A percentile compares a stretch with the other conserved stretches of the same genome.
Evolutionary conservation across 176 grass and related monocot genomes (phyloP).

Genomic region (Lolium perenne): DNA sequence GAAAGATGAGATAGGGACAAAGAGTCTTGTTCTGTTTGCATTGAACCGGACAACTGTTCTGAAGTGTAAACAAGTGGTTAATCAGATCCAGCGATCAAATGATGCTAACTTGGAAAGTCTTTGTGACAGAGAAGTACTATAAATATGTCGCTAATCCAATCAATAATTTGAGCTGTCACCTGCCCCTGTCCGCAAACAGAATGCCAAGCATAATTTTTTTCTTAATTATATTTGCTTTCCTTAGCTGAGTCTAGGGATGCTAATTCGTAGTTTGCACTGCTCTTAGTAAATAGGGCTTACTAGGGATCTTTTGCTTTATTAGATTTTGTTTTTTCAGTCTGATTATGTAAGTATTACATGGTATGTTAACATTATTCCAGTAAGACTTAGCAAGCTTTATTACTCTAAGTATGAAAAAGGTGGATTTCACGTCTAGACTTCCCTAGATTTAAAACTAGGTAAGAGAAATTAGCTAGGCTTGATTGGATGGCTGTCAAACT

Average conservation of each 20-base stretch:
- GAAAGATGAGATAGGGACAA: conserved; percentile 25
- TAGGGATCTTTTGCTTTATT: not conserved
- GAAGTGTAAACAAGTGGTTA: not conserved
- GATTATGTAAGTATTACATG: not conserved
- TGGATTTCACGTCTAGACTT: not conserved
- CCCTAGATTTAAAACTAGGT: not conserved
- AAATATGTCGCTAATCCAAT: conserved; percentile 27
- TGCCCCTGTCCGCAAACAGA: not conserved
- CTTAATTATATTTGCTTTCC: not conserved
- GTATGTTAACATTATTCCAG: conserved; percentile 1
- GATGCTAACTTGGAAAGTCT: conserved; percentile 27
- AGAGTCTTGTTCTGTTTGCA: conserved; percentile 2
- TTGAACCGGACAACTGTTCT: not conserved
- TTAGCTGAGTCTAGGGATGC: not conserved
- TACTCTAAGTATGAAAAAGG: not conserved
- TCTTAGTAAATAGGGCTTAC: too few relatives aligned
- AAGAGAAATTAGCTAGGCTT: conserved; percentile 6
- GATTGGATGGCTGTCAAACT: not conserved
- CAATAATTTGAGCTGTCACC: not conserved
- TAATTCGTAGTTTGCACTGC: conserved; percentile 15
- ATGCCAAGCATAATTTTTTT: not conserved
- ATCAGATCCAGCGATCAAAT: conserved; percentile 31
- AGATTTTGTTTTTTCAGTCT: not conserved
- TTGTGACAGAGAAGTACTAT: not conserved
- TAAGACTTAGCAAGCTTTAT: not conserved